Conservation (phyloP, 106 monocot genomes). For the Apostasia ramifera region DNA sequence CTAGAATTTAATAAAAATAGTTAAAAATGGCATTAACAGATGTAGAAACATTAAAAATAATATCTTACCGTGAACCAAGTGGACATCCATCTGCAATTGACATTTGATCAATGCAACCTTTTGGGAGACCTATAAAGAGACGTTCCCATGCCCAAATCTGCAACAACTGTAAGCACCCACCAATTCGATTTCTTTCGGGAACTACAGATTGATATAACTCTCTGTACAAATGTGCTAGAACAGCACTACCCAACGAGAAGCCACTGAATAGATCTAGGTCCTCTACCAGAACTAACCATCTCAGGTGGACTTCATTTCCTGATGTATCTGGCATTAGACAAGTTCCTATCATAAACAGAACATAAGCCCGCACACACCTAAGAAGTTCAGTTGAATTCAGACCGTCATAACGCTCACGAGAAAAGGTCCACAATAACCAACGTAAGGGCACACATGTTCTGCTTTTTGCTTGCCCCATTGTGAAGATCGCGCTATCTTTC, state of each 20-base stretch:
- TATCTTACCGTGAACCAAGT: no score
- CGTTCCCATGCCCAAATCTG: no score
- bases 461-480: background rate
- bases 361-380: background rate
- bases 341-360: background rate
- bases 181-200: no score
- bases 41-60: no score
- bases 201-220: background rate
- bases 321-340: background rate
- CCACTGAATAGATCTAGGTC: background rate
- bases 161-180: no score
- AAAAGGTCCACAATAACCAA: background rate
- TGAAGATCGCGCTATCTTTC: background rate
- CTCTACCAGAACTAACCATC: background rate
- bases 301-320: background rate
- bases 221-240: background rate
- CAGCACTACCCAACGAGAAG: background rate
- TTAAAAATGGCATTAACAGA: no score
- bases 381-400: background rate
- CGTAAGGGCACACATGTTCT: background rate
- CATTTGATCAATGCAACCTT: no score
- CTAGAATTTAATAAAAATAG: no score
- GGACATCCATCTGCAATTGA: no score
- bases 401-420: background rate
- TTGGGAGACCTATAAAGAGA: no score